Base-by-base conservation (phyloP, 2,329 filamentous ascomycete species). In the Epichloe typhina region DNA sequence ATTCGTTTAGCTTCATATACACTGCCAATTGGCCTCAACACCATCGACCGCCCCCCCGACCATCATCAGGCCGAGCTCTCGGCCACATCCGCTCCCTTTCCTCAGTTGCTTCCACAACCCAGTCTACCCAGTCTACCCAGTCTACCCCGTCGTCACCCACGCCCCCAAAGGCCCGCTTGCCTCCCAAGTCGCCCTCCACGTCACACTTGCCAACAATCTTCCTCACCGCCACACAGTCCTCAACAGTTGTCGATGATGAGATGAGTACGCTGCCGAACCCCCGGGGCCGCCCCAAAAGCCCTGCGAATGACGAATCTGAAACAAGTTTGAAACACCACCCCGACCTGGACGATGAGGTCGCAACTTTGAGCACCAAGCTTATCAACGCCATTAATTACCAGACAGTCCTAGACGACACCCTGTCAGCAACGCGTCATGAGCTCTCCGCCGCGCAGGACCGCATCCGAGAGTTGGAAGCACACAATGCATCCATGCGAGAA, bases 321-420 rank as follows among this genome's bases (percentile, higher is more conserved):
- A 53, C 60, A 40, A 61, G 60, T 42, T 64, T 68, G 1, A 59
- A 61, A 6, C 74, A 72, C 43, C 76, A 80, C 54, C 75, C 77
- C 5, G 79, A 80, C 51, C 68, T 82, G 21, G 75, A 75, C 56
- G 72, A 78, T 52, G 93, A 97, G 68, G 88, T 98, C 31, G 87
- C 91, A 7, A 82, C 87, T 6, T 74, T 98, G 35, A 97, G 89
- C 69, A 91, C 89, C 46, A 98, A 98, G 67, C 81, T 98, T 55
- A 91, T 98, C 59, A 91, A 93, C 62, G 91, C 93, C 43, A 96
- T 98, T 69, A 98, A 98, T 64, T 86, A 95, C 66, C 90, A 96
- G 67, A 96, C 90, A 7, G 83, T 79, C 21, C 77, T 98, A 43
- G 93, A 97, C 66, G 93, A 98, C 66, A 86, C 82, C 11, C 74